Conservation (phyloP, 306 rosid genomes). For the Argentina anserina region DNA sequence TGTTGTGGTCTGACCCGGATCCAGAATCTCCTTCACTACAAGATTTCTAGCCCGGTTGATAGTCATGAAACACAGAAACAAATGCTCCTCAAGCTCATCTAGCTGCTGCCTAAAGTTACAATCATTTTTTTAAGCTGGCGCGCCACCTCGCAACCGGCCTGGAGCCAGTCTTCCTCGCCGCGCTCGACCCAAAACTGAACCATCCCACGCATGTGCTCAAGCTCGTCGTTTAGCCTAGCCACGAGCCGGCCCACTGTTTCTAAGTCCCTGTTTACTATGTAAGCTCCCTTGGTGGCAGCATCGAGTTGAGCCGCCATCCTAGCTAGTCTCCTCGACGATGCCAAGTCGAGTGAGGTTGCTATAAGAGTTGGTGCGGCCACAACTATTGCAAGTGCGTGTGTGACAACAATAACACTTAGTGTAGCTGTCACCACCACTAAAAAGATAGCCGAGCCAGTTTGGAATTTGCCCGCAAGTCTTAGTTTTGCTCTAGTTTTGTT, state of each 20-base stretch:
- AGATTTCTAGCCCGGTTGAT: constrained; percentile 72
- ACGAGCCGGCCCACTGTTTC: constrained; percentile 57
- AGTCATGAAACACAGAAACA: constrained; percentile 81
- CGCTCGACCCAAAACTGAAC: constrained; percentile 57
- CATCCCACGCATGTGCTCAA: constrained; percentile 46
- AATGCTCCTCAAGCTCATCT: constrained; percentile 82
- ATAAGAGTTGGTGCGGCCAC: constrained; percentile 50
- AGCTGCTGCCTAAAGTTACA: constrained; percentile 50
- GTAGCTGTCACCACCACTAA: constrained; percentile 41
- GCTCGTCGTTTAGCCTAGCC: constrained; percentile 55
- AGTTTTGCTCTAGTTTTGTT: constrained; percentile 40
- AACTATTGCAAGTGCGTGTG: constrained; percentile 48
- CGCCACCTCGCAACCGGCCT: constrained; percentile 45
- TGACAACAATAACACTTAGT: constrained; percentile 32
- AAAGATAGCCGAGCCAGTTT: constrained; percentile 35
- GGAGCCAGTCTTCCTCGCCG: constrained; percentile 32
- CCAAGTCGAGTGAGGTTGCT: constrained; percentile 26
- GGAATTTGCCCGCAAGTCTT: constrained; percentile 13
- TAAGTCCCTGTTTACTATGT: constrained; percentile 60
- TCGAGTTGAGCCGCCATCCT: constrained; percentile 41
- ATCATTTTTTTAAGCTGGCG: constrained; percentile 44
- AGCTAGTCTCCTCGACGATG: constrained; percentile 27
- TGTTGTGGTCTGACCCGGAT: constrained; percentile 8
- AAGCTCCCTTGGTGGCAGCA: constrained; percentile 65
- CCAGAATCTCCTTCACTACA: constrained; percentile 46